Conservation (phyloP, 768 basidiomycete species). For the Coprinopsis marcescibilis region DNA sequence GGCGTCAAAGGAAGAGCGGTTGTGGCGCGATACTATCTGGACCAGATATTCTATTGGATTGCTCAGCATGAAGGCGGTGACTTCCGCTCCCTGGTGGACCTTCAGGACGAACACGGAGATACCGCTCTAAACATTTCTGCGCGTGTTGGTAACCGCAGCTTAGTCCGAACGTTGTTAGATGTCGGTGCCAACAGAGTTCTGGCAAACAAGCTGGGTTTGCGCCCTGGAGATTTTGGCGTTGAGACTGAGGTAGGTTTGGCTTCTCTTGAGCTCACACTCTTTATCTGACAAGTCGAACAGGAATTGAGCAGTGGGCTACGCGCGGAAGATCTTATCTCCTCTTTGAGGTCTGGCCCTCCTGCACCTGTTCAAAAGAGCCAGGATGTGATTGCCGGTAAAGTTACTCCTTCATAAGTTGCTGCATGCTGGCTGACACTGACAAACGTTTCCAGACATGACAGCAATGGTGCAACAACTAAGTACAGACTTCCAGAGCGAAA, state of each 20-base stretch:
- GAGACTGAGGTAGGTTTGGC: conserved; percentile 69
- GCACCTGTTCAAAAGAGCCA: conserved; percentile 83
- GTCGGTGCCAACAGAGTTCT: conserved; percentile 87
- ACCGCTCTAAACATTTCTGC: conserved; percentile 95
- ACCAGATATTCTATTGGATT: conserved; percentile 83
- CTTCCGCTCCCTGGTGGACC: conserved; percentile 76
- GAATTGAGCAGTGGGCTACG: conserved; percentile 65
- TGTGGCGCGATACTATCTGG: conserved; percentile 86
- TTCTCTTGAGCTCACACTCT: background rate
- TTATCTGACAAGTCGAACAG: conserved; percentile 27
- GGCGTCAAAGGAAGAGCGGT: conserved; percentile 85
- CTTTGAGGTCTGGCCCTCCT: conserved; percentile 66
- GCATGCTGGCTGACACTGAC: background rate
- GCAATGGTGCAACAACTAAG: conserved; percentile 76
- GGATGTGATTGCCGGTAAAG: conserved; percentile 72
- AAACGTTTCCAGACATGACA: conserved; percentile 60
- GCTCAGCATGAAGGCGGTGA: conserved; percentile 71
- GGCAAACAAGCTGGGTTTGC: conserved; percentile 88
- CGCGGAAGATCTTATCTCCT: conserved; percentile 76
- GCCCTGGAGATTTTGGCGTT: conserved; percentile 92
- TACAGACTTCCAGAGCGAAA: conserved; percentile 74
- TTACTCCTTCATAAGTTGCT: background rate
- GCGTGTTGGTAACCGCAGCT: conserved; percentile 80
- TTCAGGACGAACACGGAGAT: conserved; percentile 94
- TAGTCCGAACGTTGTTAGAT: conserved; percentile 84